phyloP scores from a whole-genome alignment of 177 flowering plant genomes.

The Vitis hybrid region DNA sequence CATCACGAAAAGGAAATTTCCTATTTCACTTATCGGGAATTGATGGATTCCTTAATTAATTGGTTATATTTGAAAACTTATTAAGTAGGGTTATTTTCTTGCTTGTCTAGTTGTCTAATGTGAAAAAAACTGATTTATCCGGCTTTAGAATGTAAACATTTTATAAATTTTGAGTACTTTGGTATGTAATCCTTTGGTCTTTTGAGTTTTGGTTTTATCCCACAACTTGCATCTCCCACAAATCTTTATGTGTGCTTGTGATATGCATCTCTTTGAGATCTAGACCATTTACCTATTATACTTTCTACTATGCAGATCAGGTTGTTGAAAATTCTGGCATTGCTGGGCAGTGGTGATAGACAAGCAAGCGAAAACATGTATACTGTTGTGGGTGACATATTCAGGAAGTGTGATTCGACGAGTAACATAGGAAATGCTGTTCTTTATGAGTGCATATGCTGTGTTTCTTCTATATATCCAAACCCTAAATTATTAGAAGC shows the following conservation, averaged over 20 bases:
- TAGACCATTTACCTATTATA: slow-evolving; percentile 7
- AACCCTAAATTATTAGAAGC: slow-evolving; percentile 78
- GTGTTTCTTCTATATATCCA: slow-evolving; percentile 83
- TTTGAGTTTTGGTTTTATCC: too few species aligned
- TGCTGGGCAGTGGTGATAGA: slow-evolving; percentile 89
- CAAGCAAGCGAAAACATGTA: slow-evolving; percentile 90
- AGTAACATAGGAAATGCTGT: slow-evolving; percentile 96
- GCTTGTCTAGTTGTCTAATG: too few species aligned
- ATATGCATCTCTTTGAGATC: neutral
- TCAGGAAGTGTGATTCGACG: slow-evolving; percentile 76
- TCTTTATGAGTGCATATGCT: slow-evolving; percentile 87
- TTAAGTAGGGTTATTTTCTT: too few species aligned
- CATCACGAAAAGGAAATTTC: too few species aligned
- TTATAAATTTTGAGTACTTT: too few species aligned
- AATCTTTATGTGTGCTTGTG: too few species aligned
- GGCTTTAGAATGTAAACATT: too few species aligned
- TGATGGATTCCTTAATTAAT: too few species aligned
- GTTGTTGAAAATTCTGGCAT: slow-evolving; percentile 81
- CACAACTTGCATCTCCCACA: neutral
- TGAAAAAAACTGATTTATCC: too few species aligned
- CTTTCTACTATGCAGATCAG: slow-evolving; percentile 63
- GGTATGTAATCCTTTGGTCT: too few species aligned
- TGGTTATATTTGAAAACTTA: too few species aligned
- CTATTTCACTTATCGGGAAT: too few species aligned
- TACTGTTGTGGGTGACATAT: slow-evolving; percentile 80